Evolutionary conservation across 2,329 filamentous ascomycete species (phyloP).

Genomic region (Amylocarpus encephaloides): DNA sequence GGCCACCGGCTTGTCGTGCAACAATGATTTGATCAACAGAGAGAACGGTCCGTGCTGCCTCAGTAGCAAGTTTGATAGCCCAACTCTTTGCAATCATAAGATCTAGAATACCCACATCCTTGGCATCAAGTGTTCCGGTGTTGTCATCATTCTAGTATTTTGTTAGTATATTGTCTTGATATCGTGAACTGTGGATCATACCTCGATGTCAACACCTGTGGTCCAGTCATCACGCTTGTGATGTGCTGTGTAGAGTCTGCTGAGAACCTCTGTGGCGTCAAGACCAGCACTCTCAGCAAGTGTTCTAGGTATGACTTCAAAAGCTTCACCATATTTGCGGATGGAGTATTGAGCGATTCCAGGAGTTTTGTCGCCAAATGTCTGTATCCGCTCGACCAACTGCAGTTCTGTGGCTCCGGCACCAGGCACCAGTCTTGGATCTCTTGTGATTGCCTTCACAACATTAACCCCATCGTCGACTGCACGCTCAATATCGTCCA

Average conservation of each 20-base stretch:
- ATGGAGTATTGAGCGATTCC: conserved; percentile 94
- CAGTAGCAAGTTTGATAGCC: conserved; percentile 95
- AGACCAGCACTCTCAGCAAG: conserved; percentile 92
- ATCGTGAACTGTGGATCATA: conserved; percentile 31
- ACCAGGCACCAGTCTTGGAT: conserved; percentile 83
- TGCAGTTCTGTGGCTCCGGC: conserved; percentile 93
- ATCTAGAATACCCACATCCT: conserved; percentile 85
- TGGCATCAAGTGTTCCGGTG: conserved; percentile 76
- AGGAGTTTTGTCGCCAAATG: conserved; percentile 84
- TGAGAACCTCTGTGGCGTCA: conserved; percentile 94
- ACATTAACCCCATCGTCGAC: conserved; percentile 98
- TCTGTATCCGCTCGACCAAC: conserved; percentile 84
- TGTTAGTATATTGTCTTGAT: conserved; percentile 11
- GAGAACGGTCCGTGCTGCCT: conserved; percentile 86
- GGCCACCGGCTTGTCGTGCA: conserved; percentile 90
- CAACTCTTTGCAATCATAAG: conserved; percentile 87
- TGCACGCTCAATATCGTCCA: conserved; percentile 93
- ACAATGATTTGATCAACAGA: conserved; percentile 99
- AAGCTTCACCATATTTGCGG: conserved; percentile 94
- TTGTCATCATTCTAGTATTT: conserved; percentile 60
- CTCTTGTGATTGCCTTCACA: conserved; percentile 95
- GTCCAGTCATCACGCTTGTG: conserved; percentile 83
- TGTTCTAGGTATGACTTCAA: conserved; percentile 91
- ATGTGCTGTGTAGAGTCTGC: conserved; percentile 87
- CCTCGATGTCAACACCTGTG: conserved; percentile 89